A percentile compares a stretch with the other conserved stretches of the same genome.
These are phyloP conservation scores for Cymbidium sinense DNA, from an alignment of 106 monocot genomes.

Conservation along the genomic window DNA sequence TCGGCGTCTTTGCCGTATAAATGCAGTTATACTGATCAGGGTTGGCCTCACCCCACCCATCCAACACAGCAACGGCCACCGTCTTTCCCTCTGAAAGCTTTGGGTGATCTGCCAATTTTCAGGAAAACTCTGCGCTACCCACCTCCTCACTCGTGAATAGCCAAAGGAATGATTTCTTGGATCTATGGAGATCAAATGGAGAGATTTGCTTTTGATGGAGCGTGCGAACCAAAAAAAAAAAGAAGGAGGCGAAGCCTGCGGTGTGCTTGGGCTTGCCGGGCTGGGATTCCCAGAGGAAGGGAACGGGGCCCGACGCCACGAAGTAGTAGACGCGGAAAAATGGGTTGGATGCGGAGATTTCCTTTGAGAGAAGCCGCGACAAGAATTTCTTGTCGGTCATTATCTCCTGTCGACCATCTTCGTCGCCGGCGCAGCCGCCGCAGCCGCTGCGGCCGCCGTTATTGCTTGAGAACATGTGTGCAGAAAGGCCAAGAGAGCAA, in stretches of 20 bases:
- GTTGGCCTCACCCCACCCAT: slow-evolving; percentile 74
- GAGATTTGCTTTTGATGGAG: no score
- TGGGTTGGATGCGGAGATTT: slow-evolving; percentile 20
- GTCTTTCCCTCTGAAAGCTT: slow-evolving; percentile 67
- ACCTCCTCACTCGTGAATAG: no score
- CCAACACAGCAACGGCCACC: slow-evolving; percentile 53
- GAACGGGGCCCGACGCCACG: slow-evolving; percentile 39
- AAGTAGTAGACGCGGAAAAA: slow-evolving; percentile 60
- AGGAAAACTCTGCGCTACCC: slow-evolving; percentile 42
- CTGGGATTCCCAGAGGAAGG: slow-evolving; percentile 69
- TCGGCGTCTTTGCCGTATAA: slow-evolving; percentile 56
- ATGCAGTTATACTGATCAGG: slow-evolving; percentile 69
- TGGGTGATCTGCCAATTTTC: slow-evolving; percentile 59
- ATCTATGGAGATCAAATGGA: no score
- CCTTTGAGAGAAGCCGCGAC: slow-evolving; percentile 23
- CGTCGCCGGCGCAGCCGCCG: background rate
- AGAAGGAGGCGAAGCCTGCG: no score
- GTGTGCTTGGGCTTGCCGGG: slow-evolving; percentile 61
- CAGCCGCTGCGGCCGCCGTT: background rate
- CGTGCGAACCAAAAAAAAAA: no score
- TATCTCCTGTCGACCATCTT: slow-evolving; percentile 5
- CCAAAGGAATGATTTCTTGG: no score
- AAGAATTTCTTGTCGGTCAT: slow-evolving; percentile 29
- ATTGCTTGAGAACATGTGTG: background rate
- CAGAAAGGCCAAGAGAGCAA: no score